These are phyloP conservation scores for Dendrobium nobile DNA, from an alignment of 106 monocot genomes.

Conservation along the genomic window DNA sequence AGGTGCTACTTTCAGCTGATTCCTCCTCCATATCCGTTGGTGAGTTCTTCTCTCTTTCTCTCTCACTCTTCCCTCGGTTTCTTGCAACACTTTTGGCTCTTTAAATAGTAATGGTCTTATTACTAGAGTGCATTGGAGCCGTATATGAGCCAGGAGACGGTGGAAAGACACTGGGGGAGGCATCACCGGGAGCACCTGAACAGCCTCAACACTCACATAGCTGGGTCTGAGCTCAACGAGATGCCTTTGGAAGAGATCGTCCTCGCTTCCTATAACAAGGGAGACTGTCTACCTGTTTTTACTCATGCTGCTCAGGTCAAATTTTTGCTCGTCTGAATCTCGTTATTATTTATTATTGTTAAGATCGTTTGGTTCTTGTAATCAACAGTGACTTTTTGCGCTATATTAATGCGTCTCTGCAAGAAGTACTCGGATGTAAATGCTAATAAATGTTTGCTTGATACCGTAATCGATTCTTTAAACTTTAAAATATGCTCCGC, in stretches of 20 bases:
- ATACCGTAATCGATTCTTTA: background rate
- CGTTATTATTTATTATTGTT: background rate
- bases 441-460: background rate
- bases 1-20: conserved; percentile 28
- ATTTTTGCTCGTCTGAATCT: background rate
- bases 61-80: background rate
- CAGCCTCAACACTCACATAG: conserved; percentile 54
- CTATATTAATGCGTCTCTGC: too few relatives aligned
- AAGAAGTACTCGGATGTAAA: too few relatives aligned
- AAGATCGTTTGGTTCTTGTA: background rate
- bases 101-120: background rate
- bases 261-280: conserved; percentile 61
- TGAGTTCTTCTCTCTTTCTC: background rate
- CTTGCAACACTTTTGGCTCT: background rate
- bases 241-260: conserved; percentile 54
- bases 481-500: background rate
- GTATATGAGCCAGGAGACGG: conserved; percentile 64
- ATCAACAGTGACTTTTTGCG: background rate
- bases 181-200: conserved; percentile 72
- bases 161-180: conserved; percentile 74
- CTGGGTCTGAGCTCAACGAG: conserved; percentile 48
- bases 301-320: conserved; percentile 72
- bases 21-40: conserved; percentile 51
- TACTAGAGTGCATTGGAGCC: conserved; percentile 75
- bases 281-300: conserved; percentile 60